Evolutionary conservation across 2,329 filamentous ascomycete species (phyloP).

Genomic region (Hypoxylon sp.): DNA sequence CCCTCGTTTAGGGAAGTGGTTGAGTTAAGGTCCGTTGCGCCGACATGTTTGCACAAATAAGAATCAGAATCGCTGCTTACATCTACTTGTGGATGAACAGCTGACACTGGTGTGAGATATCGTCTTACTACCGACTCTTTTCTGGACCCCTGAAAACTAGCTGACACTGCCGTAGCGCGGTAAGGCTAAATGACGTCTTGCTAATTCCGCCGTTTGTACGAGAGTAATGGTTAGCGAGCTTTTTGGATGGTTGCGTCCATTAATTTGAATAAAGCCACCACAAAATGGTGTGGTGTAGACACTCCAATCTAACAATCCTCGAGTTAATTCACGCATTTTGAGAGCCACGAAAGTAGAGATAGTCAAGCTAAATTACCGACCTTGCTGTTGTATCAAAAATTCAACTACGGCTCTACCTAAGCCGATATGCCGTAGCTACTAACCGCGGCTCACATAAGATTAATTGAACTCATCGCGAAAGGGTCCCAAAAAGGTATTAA

Average conservation of each 20-base stretch:
- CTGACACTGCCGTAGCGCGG: background rate
- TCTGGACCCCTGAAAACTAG: background rate
- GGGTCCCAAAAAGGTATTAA: conserved; percentile 9
- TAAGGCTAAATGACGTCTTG: conserved; percentile 9
- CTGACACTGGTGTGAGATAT: conserved; percentile 14
- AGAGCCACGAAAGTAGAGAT: background rate
- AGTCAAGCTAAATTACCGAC: background rate
- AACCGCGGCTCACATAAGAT: conserved; percentile 37
- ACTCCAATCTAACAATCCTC: background rate
- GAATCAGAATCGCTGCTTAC: conserved; percentile 29
- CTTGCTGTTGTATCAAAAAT: background rate
- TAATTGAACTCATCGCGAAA: conserved; percentile 5
- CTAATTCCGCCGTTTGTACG: background rate
- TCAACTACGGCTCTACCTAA: background rate
- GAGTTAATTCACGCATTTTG: background rate
- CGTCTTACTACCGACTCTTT: conserved; percentile 12
- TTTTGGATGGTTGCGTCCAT: background rate
- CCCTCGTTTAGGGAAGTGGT: background rate
- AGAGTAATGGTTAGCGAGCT: background rate
- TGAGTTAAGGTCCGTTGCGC: conserved; percentile 11
- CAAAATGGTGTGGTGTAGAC: background rate
- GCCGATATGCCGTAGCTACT: background rate
- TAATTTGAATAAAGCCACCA: background rate
- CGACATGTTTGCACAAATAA: conserved; percentile 1
- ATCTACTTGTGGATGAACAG: background rate